Percentiles rank a stretch among this genome's conserved stretches.
These are phyloP conservation scores for Solanum aculeatissimum DNA, from an alignment of 305 asterid species.

Conservation along the genomic window DNA sequence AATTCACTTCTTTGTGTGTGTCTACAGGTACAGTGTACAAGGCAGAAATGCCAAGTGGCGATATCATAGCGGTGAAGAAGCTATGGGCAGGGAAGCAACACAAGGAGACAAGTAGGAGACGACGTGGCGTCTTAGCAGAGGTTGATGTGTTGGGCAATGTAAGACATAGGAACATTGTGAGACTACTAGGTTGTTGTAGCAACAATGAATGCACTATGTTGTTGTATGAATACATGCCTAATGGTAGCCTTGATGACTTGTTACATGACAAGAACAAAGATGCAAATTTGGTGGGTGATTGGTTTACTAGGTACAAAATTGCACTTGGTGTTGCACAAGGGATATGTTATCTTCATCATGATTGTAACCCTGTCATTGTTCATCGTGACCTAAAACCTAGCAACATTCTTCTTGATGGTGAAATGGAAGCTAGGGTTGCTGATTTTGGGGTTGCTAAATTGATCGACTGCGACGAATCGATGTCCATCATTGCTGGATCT, in stretches of 20 bases:
- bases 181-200: slow-evolving; percentile 70
- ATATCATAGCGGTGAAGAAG: slow-evolving; percentile 70
- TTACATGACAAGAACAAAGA: slow-evolving; percentile 63
- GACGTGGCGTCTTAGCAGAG: slow-evolving; percentile 69
- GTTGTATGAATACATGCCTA: slow-evolving; percentile 93
- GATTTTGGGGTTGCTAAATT: slow-evolving; percentile 92
- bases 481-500: slow-evolving; percentile 89
- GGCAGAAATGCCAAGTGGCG: slow-evolving; percentile 90
- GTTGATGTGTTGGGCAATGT: slow-evolving; percentile 83
- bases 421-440: slow-evolving; percentile 90
- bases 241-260: slow-evolving; percentile 71
- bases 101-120: slow-evolving; percentile 22
- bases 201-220: slow-evolving; percentile 64
- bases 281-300: slow-evolving; percentile 48
- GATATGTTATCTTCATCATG: slow-evolving; percentile 84
- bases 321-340: slow-evolving; percentile 95
- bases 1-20: rapidly evolving
- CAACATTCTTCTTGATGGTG: slow-evolving; percentile 60
- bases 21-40: slow-evolving; percentile 71
- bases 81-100: slow-evolving; percentile 59
- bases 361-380: slow-evolving; percentile 81
- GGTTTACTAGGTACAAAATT: slow-evolving; percentile 70
- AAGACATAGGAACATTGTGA: slow-evolving; percentile 72
- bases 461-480: slow-evolving; percentile 51
- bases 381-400: slow-evolving; percentile 90